Evolutionary conservation across 305 asterid genomes (phyloP).

Genomic region (Fraxinus baroniana): DNA sequence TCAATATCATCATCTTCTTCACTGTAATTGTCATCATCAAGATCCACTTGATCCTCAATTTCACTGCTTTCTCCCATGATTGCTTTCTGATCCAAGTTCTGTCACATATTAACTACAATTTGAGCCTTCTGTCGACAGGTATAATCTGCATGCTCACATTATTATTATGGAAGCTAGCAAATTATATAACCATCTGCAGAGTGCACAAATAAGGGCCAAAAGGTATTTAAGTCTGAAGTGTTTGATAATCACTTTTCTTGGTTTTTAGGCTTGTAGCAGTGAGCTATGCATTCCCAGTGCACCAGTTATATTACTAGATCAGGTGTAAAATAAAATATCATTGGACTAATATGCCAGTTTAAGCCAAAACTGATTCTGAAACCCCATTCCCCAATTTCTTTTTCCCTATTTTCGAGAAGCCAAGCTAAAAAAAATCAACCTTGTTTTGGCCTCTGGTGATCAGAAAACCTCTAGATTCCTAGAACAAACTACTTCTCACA

Average conservation of each 20-base stretch:
- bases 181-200: conserved; percentile 42
- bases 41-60: conserved; percentile 84
- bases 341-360: background rate
- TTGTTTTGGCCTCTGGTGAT: background rate
- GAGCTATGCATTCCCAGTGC: background rate
- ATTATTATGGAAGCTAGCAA: conserved; percentile 41
- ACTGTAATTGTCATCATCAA: conserved; percentile 78
- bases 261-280: background rate
- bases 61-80: conserved; percentile 82
- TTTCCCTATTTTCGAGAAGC: background rate
- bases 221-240: conserved; percentile 34
- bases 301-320: background rate
- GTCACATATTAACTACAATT: conserved; percentile 43
- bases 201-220: conserved; percentile 37
- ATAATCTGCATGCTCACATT: conserved; percentile 53
- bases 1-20: conserved; percentile 80
- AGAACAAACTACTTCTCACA: background rate
- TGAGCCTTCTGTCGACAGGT: conserved; percentile 38
- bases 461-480: background rate
- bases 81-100: conserved; percentile 35
- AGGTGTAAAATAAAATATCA: background rate
- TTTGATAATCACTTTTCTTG: background rate
- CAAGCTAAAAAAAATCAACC: background rate
- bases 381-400: background rate
- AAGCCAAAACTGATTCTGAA: background rate